phyloP scores from a whole-genome alignment of 164 flowering plant genomes.

The Taxillus chinensis region DNA sequence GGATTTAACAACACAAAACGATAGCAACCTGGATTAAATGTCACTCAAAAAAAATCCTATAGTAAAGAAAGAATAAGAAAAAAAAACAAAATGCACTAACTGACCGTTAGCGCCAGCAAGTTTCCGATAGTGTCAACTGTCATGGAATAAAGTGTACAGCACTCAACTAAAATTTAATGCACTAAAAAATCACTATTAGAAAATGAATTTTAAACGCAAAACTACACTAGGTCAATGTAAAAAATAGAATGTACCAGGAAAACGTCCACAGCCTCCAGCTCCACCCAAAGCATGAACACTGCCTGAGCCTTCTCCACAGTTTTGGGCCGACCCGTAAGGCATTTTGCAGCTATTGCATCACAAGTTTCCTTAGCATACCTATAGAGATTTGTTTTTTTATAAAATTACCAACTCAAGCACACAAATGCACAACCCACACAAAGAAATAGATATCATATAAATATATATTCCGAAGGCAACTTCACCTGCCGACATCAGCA shows the following conservation, averaged over 20 bases:
- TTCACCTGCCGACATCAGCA: constrained; percentile 84
- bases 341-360: constrained; percentile 84
- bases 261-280: constrained; percentile 83
- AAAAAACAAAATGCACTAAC: no score
- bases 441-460: neutral
- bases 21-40: no score
- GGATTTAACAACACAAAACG: no score
- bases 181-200: no score
- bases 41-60: no score
- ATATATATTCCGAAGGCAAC: neutral
- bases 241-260: constrained; percentile 50
- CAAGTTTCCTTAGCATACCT: constrained; percentile 89
- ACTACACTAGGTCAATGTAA: no score
- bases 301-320: constrained; percentile 95
- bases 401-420: neutral
- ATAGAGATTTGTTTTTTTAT: neutral
- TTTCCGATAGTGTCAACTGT: no score
- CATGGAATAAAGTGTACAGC: no score
- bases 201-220: neutral
- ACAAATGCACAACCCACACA: neutral
- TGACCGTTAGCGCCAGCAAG: no score
- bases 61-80: no score
- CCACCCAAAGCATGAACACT: constrained; percentile 85
- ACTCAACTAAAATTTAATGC: no score
- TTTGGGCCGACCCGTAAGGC: constrained; percentile 90